A percentile compares a stretch with the other conserved stretches of the same genome.
Conservation (phyloP, 371 early-diverging fungal genomes). For the Mortierella sp. region DNA sequence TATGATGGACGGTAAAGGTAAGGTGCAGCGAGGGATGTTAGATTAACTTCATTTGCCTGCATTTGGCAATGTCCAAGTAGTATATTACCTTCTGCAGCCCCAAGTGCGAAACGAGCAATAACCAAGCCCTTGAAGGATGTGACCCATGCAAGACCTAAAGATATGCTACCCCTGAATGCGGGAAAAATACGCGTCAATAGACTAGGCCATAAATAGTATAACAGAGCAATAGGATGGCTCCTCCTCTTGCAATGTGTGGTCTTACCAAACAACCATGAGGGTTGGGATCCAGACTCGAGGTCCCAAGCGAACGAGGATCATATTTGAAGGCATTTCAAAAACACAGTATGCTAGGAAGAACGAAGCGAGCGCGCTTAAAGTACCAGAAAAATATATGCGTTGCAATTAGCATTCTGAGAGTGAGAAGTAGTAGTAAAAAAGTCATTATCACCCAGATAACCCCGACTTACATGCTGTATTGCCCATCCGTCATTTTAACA, state of each 20-base stretch:
- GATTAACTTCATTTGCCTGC: too few relatives aligned
- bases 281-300: slow-evolving; percentile 81
- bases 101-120: slow-evolving; percentile 61
- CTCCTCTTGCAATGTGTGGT: too few relatives aligned
- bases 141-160: slow-evolving; percentile 58
- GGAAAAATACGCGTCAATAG: not conserved
- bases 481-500: slow-evolving; percentile 37
- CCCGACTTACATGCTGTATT: slow-evolving; percentile 60
- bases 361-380: slow-evolving; percentile 11
- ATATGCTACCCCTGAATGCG: slow-evolving; percentile 30
- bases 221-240: too few relatives aligned
- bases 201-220: too few relatives aligned
- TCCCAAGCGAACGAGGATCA: slow-evolving; percentile 69
- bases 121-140: slow-evolving; percentile 57
- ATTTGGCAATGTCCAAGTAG: too few relatives aligned
- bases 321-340: slow-evolving; percentile 78
- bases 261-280: slow-evolving; percentile 72
- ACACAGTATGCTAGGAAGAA: slow-evolving; percentile 48
- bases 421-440: too few relatives aligned
- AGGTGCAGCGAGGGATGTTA: too few relatives aligned
- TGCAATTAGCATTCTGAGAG: not conserved
- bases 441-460: too few relatives aligned
- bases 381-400: not conserved
- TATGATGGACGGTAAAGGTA: too few relatives aligned
- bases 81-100: slow-evolving; percentile 60